Percentiles rank a stretch among this genome's conserved stretches.
Evolutionary conservation across 371 early-diverging fungal species (phyloP).

Genomic region (Funneliformis caledonium): DNA sequence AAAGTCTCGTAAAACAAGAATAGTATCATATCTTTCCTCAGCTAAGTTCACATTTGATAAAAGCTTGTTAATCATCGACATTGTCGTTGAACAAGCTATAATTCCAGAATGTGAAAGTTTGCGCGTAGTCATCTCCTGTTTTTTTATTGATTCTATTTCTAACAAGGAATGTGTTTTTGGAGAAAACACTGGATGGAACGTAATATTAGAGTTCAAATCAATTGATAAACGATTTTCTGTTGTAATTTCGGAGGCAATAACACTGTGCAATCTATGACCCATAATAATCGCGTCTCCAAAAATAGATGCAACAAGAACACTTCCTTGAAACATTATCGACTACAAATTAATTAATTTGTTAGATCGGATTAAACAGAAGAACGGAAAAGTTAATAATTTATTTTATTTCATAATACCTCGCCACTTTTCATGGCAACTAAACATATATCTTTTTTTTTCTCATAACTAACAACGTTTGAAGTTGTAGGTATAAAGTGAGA

Average conservation of each 20-base stretch:
- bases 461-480: conserved; percentile 20
- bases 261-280: conserved; percentile 19
- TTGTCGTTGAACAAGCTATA: conserved; percentile 5
- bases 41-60: not conserved
- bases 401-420: conserved; percentile 22
- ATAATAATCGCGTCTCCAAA: conserved; percentile 23
- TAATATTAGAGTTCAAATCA: not conserved
- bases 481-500: conserved; percentile 12
- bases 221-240: not conserved
- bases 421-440: conserved; percentile 21
- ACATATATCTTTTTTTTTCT: not conserved
- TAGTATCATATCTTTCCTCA: conserved; percentile 13
- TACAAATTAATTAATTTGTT: not conserved
- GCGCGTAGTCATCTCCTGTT: not conserved
- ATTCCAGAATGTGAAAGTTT: not conserved
- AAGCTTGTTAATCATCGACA: conserved; percentile 3
- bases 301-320: conserved; percentile 26
- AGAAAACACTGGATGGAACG: conserved; percentile 33
- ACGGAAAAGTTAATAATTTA: not conserved
- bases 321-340: conserved; percentile 37
- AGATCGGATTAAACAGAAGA: not conserved
- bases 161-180: conserved; percentile 21
- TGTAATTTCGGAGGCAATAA: not conserved
- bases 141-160: conserved; percentile 9
- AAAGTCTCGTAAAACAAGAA: conserved; percentile 6